Evolutionary conservation across 1,139 yeast genomes (phyloP), one percentile per base, ranked within the genome.

Genomic region (Pichia sp.): DNA sequence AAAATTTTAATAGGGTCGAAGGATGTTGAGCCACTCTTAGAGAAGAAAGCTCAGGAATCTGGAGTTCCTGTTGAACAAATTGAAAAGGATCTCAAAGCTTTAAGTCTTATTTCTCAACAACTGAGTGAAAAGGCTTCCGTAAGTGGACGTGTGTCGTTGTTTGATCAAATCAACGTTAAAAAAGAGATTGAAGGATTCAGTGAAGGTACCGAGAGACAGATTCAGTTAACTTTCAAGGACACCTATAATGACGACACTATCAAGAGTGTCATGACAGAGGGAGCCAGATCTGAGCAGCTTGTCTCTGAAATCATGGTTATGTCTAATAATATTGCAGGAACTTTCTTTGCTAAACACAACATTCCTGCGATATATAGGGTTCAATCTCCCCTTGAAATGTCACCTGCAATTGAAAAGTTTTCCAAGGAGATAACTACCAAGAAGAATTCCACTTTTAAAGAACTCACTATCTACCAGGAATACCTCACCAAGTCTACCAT

Each of bases 251-350:
- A 45, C 28, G 38, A 44, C 19, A 32, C 40, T 3, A 30, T 38
- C 16, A 22, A 22, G 9, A 25, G 37, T 15, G 20, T 34, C 3
- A 33, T 31, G 8, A 35, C 33, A 18, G 21, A 22, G 3, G 37
- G 38, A 14, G 36, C 48, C 2, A 45, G 42, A 33, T 75, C 87
- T 0, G 73, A 69, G 30, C 48, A 62, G 3, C 59, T 88, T 22
- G 96, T 88, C 3, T 72, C 91, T 0, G 94, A 87, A 53, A 59
- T 82, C 38, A 88, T 88, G 97, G 71, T 88, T 22, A 61, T 73
- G 32, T 85, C 93, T 2, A 87, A 87, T 54, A 63, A 69, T 22
- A 59, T 78, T 2, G 69, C 78, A 2, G 88, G 88, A 0, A 46
- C 55, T 2, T 74, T 64, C 48, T 74, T 82, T 12, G 29, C 46